A percentile compares a stretch with the other conserved stretches of the same genome.
phyloP scores from a whole-genome alignment of 331 rosid genomes.

The Ulmus americana region DNA sequence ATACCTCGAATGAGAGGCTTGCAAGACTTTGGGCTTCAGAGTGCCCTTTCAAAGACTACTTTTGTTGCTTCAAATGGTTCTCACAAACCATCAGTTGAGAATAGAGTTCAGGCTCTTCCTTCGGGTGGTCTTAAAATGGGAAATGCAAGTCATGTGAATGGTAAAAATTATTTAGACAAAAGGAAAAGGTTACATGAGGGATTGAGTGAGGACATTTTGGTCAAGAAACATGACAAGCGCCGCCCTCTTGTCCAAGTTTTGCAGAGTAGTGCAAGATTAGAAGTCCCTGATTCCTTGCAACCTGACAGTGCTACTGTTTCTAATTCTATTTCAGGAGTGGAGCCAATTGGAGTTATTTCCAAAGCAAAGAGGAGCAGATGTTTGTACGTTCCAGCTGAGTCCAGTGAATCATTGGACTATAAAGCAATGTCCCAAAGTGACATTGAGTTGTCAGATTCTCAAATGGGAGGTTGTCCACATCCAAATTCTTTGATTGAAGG shows the following conservation, averaged over 20 bases:
- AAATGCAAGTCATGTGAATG: conserved; percentile 31
- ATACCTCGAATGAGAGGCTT: conserved; percentile 53
- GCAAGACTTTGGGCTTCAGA: conserved; percentile 52
- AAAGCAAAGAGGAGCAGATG: conserved; percentile 68
- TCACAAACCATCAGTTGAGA: conserved; percentile 37
- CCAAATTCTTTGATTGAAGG: conserved; percentile 56
- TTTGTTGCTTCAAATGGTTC: conserved; percentile 40
- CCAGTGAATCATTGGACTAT: conserved; percentile 69
- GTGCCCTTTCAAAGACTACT: conserved; percentile 39
- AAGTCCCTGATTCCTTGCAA: conserved; percentile 23
- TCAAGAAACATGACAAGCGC: conserved; percentile 21
- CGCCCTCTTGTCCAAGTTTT: conserved; percentile 29
- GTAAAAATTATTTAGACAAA: conserved; percentile 31
- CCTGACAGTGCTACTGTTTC: conserved; percentile 33
- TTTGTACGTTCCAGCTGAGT: conserved; percentile 58
- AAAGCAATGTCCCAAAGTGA: conserved; percentile 46
- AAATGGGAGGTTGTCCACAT: conserved; percentile 36
- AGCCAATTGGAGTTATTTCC: conserved; percentile 40
- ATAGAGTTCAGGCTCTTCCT: conserved; percentile 31
- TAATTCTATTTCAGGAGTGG: conserved; percentile 50
- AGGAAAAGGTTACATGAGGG: conserved; percentile 31
- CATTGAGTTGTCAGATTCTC: conserved; percentile 49
- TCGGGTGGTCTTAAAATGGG: conserved; percentile 34
- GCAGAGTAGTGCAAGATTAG: conserved; percentile 26
- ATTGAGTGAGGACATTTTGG: conserved; percentile 28